phyloP scores from a whole-genome alignment of 352 stramenopile species.

The Globisporangium carolinianum region DNA sequence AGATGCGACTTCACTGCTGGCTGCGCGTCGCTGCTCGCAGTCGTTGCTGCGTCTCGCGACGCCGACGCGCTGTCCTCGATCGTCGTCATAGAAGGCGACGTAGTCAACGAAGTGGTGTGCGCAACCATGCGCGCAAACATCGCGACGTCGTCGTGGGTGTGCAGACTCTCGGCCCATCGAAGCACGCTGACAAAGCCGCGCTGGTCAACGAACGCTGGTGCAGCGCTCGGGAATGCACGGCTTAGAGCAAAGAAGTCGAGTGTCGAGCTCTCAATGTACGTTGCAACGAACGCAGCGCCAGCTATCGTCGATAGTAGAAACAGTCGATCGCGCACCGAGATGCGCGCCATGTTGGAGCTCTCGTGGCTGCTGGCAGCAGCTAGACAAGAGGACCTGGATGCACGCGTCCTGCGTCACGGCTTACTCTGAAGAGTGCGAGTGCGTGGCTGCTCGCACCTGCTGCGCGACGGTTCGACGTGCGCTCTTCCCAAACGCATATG shows the following conservation, averaged over 20 bases:
- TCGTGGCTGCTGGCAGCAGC: too few relatives aligned
- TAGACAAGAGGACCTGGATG: too few relatives aligned
- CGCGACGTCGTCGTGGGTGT: conserved; percentile 27
- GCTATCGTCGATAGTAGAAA: conserved; percentile 11
- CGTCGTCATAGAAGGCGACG: too few relatives aligned
- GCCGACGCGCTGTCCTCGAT: neutral
- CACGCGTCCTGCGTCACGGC: too few relatives aligned
- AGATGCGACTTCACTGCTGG: neutral
- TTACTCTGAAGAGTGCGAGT: too few relatives aligned
- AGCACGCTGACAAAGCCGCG: conserved; percentile 41
- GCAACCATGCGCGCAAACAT: conserved; percentile 16
- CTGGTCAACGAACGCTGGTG: conserved; percentile 24
- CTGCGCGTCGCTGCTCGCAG: neutral
- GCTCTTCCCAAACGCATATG: too few relatives aligned
- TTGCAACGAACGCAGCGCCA: conserved; percentile 20
- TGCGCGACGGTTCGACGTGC: too few relatives aligned
- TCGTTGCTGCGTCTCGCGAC: neutral
- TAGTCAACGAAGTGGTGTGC: neutral
- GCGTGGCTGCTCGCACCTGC: too few relatives aligned
- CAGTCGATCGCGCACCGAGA: conserved; percentile 9
- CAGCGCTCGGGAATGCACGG: conserved; percentile 11
- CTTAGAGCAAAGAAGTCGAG: conserved; percentile 32
- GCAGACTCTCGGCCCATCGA: conserved; percentile 49
- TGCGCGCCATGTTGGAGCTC: neutral
- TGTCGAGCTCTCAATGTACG: conserved; percentile 18